Evolutionary conservation across 768 basidiomycete species (phyloP), one percentile per base, ranked within the genome.

Genomic region (Hericium erinaceus): DNA sequence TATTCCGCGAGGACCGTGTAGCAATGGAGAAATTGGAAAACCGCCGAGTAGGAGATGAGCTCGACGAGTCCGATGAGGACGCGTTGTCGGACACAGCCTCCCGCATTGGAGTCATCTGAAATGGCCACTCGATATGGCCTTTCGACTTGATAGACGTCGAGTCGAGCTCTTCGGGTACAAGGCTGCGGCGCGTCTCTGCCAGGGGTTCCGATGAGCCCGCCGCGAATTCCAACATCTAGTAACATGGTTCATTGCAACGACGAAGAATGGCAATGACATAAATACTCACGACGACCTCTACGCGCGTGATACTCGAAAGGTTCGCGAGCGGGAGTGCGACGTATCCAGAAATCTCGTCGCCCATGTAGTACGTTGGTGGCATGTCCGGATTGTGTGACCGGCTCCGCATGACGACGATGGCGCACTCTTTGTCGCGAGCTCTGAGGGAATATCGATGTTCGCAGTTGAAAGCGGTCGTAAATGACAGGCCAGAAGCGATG

Each of bases 201-300:
- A 37, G 16, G 52, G 33, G 5, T 20, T 52, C 4, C 56, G 57
- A 3, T 1, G 16, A 10, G 28, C 52, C 38, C 20, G 15, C 11
- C 24, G 48, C 57, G 44, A 12, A 56, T 15, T 60, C 52, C 15
- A 57, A 50, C 39, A 58, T 37, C 39, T 56, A 51, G 6, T 52
- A 18, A 56, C 55, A n/a, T 22, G 40, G 33, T 41, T 18, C 49
- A 33, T 33, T 33, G 20, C 46, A 2, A 15, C 1, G 1, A 10
- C 6, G 39, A 16, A 26, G 3, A 22, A 15, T 8, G 33, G 20
- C 12, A 4, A 3, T 13, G 22, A 18, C n/a, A 28, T n/a, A 2
- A 11, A 4, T 12, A 55, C 61, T 54, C 37, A 62, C 61, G 13
- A 54, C 54, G 28, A 60, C 54, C 7, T 62, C 59, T 26, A 62